A percentile compares a stretch with the other conserved stretches of the same genome.
These are phyloP conservation scores for Chlorella sorokiniana DNA, from an alignment of 139 green algal genomes.

Conservation along the genomic window DNA sequence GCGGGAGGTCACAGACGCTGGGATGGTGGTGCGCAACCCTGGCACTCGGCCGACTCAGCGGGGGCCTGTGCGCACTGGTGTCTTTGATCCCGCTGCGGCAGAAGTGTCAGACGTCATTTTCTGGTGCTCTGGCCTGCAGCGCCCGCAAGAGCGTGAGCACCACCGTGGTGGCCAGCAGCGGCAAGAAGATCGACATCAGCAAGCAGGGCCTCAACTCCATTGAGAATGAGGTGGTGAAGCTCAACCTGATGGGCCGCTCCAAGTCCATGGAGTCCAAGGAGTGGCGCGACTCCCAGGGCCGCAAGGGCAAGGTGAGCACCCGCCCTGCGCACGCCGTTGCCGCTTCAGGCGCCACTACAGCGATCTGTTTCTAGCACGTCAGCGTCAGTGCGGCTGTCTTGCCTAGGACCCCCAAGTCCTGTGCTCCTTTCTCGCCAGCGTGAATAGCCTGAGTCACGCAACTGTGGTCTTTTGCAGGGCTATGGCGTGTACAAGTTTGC, in stretches of 20 bases:
- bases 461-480: conserved; percentile 59
- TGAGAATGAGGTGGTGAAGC: conserved; percentile 72
- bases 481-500: conserved; percentile 88
- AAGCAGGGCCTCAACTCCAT: conserved; percentile 87
- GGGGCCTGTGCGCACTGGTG: neutral
- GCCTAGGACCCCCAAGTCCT: too few relatives aligned
- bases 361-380: too few relatives aligned
- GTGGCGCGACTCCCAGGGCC: conserved; percentile 86
- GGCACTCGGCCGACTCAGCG: neutral
- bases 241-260: conserved; percentile 83
- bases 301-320: conserved; percentile 75
- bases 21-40: neutral
- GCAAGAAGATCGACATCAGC: conserved; percentile 88
- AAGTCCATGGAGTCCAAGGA: conserved; percentile 83
- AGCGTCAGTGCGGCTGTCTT: too few relatives aligned
- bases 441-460: neutral
- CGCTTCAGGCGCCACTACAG: too few relatives aligned
- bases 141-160: conserved; percentile 37
- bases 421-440: too few relatives aligned
- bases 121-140: neutral
- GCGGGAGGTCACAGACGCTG: neutral
- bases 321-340: too few relatives aligned
- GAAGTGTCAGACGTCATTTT: neutral
- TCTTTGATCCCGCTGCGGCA: neutral
- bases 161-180: conserved; percentile 49